These are phyloP conservation scores for Paecilomyces dactylethromorphus DNA, from an alignment of 2,329 filamentous ascomycete genomes.

Conservation along the genomic window DNA sequence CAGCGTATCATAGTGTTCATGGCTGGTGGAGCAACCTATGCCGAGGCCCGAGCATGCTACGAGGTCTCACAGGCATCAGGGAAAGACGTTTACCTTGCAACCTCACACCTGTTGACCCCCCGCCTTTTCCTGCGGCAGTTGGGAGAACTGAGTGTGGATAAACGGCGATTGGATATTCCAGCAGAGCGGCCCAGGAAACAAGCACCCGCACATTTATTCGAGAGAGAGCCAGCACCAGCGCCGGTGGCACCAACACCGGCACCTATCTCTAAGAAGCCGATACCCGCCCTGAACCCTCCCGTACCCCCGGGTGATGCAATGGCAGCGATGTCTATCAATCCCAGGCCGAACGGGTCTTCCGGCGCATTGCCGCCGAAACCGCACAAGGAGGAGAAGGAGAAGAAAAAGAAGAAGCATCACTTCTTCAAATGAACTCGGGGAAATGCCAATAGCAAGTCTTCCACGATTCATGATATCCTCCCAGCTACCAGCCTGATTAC, in stretches of 20 bases:
- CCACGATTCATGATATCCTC: neutral
- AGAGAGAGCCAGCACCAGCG: slow-evolving; percentile 55
- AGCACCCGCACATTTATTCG: slow-evolving; percentile 80
- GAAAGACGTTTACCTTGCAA: slow-evolving; percentile 80
- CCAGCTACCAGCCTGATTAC: neutral
- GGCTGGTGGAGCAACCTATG: slow-evolving; percentile 91
- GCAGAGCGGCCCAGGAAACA: slow-evolving; percentile 72
- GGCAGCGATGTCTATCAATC: slow-evolving; percentile 11
- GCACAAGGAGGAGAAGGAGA: slow-evolving; percentile 49
- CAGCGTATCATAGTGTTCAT: slow-evolving; percentile 92
- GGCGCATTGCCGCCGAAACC: slow-evolving; percentile 35
- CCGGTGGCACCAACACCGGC: slow-evolving; percentile 44
- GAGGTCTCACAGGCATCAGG: slow-evolving; percentile 67
- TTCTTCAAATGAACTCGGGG: slow-evolving; percentile 38
- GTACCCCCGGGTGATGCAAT: slow-evolving; percentile 11
- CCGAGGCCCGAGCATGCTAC: slow-evolving; percentile 83
- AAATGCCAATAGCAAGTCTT: neutral
- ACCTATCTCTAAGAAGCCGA: neutral
- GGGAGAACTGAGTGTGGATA: slow-evolving; percentile 68
- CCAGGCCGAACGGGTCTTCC: slow-evolving; percentile 7
- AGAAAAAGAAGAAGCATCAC: slow-evolving; percentile 53
- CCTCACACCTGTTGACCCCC: slow-evolving; percentile 88
- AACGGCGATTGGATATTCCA: slow-evolving; percentile 71
- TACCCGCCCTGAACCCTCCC: neutral
- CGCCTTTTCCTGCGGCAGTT: slow-evolving; percentile 76